These are phyloP conservation scores for Cenococcum geophilum DNA, from an alignment of 495 filamentous ascomycete genomes.

Conservation along the genomic window DNA sequence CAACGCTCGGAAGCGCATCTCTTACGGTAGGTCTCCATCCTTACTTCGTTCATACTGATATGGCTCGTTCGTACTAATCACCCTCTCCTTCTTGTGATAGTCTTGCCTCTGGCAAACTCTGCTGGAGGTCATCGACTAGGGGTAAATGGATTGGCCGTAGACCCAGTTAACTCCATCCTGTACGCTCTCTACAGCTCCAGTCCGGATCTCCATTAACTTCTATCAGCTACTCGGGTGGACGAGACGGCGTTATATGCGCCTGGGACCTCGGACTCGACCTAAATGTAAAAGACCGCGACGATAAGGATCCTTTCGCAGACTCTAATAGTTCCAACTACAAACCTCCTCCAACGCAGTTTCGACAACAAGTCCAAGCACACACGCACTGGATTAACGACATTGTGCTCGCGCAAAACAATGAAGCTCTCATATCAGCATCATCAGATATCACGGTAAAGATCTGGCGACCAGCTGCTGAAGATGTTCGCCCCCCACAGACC, in stretches of 20 bases:
- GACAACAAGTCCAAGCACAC: slow-evolving; percentile 90
- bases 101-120: slow-evolving; percentile 88
- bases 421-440: slow-evolving; percentile 84
- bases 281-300: slow-evolving; percentile 27
- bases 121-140: slow-evolving; percentile 87
- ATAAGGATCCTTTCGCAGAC: slow-evolving; percentile 33
- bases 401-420: slow-evolving; percentile 72
- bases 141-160: slow-evolving; percentile 87
- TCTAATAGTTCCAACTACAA: slow-evolving; percentile 29
- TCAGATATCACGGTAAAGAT: slow-evolving; percentile 92
- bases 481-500: slow-evolving; percentile 60
- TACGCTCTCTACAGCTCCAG: slow-evolving; percentile 37
- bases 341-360: slow-evolving; percentile 57
- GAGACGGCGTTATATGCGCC: slow-evolving; percentile 92
- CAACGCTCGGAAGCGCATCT: slow-evolving; percentile 36
- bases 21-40: slow-evolving; percentile 33
- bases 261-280: slow-evolving; percentile 76
- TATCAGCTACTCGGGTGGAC: slow-evolving; percentile 82
- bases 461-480: slow-evolving; percentile 80
- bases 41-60: background rate
- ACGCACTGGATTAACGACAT: slow-evolving; percentile 99
- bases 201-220: slow-evolving; percentile 13
- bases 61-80: background rate
- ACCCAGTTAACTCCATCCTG: slow-evolving; percentile 79
- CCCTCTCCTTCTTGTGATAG: slow-evolving; percentile 42